Evolutionary conservation across 129 eudicot species (phyloP).

Genomic region (Flaveria robusta): DNA sequence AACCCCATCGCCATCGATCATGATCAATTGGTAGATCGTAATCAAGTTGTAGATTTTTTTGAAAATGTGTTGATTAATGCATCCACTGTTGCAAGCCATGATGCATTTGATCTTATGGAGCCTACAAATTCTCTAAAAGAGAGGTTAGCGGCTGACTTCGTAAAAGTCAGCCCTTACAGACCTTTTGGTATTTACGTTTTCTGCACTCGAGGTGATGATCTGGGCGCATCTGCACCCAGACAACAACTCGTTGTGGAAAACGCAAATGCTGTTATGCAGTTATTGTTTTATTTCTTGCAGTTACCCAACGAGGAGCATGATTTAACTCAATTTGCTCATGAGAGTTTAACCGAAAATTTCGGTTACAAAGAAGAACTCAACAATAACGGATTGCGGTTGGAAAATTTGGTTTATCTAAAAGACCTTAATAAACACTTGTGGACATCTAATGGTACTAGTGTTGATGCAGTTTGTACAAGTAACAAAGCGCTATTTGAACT

Average conservation of each 20-base stretch:
- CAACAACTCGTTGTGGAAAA: constrained; percentile 49
- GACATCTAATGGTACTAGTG: constrained; percentile 10
- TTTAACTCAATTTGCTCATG: constrained; percentile 12
- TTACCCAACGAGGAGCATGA: constrained; percentile 33
- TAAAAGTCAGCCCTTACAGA: constrained; percentile 73
- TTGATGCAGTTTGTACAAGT: not conserved
- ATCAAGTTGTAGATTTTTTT: constrained; percentile 36
- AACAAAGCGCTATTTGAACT: constrained; percentile 26
- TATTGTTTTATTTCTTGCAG: constrained; percentile 60
- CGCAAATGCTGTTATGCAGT: constrained; percentile 63
- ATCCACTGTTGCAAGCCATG: constrained; percentile 57
- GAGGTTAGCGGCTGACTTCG: constrained; percentile 44
- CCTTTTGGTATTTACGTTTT: constrained; percentile 72
- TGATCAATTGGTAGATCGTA: constrained; percentile 1
- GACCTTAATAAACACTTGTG: not conserved
- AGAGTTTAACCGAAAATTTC: constrained; percentile 10
- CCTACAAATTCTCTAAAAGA: constrained; percentile 53
- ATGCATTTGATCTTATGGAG: constrained; percentile 68
- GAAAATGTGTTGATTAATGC: constrained; percentile 52
- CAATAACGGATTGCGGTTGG: constrained; percentile 11
- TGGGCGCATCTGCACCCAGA: not conserved
- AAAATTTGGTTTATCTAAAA: constrained; percentile 17
- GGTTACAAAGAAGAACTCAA: constrained; percentile 32
- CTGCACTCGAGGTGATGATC: constrained; percentile 45
- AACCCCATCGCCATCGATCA: not conserved